Evolutionary conservation across 2,329 filamentous ascomycete genomes (phyloP).

Genomic region (Cladophialophora bantiana): DNA sequence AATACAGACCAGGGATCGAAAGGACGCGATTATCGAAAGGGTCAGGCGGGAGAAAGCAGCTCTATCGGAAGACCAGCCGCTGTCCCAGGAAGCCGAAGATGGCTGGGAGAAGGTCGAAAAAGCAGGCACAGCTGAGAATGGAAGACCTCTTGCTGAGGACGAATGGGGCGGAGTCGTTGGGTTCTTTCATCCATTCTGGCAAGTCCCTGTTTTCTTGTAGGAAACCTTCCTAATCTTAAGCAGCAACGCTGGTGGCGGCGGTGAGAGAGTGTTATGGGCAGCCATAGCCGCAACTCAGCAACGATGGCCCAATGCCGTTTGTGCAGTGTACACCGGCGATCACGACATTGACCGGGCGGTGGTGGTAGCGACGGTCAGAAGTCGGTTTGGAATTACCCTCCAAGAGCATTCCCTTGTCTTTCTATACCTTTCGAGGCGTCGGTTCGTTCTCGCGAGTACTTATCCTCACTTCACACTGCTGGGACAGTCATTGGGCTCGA

Average conservation of each 20-base stretch:
- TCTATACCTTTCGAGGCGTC: slow-evolving; percentile 86
- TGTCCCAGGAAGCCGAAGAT: slow-evolving; percentile 54
- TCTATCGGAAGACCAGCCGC: slow-evolving; percentile 43
- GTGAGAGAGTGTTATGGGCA: slow-evolving; percentile 95
- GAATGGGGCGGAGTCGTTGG: slow-evolving; percentile 86
- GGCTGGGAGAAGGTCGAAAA: slow-evolving; percentile 74
- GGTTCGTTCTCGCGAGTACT: slow-evolving; percentile 83
- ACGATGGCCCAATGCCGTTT: slow-evolving; percentile 86
- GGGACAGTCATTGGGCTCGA: slow-evolving; percentile 89
- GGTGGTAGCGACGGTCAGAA: slow-evolving; percentile 79
- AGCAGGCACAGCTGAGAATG: slow-evolving; percentile 54
- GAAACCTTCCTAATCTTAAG: slow-evolving; percentile 21
- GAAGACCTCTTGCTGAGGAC: slow-evolving; percentile 53
- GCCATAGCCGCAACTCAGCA: slow-evolving; percentile 90
- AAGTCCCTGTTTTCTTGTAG: slow-evolving; percentile 44
- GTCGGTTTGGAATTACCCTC: slow-evolving; percentile 90
- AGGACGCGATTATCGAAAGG: slow-evolving; percentile 33
- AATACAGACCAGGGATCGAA: slow-evolving; percentile 29
- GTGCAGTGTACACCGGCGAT: slow-evolving; percentile 94
- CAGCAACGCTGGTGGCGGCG: slow-evolving; percentile 93
- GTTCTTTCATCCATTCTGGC: slow-evolving; percentile 99
- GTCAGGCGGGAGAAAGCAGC: slow-evolving; percentile 43
- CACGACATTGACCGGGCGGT: slow-evolving; percentile 81
- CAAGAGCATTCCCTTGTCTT: slow-evolving; percentile 84
- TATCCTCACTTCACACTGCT: slow-evolving; percentile 93